These are phyloP conservation scores for Pterocarpus macrocarpus DNA, from an alignment of 306 rosid genomes.

Conservation along the genomic window DNA sequence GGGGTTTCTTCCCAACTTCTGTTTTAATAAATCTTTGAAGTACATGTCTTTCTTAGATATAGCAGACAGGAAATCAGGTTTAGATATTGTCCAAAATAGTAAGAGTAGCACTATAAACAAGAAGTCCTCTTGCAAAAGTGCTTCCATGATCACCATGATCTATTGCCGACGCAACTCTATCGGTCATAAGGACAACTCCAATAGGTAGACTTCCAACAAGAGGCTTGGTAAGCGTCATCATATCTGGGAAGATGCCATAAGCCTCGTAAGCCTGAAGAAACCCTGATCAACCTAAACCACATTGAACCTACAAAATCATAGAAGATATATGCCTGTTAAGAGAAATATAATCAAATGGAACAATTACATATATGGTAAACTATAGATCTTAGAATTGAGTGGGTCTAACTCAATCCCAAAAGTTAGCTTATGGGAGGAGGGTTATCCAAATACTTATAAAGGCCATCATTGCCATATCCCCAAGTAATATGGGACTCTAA, in stretches of 20 bases:
- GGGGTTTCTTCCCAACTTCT: slow-evolving; percentile 70
- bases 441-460: too few species aligned
- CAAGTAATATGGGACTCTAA: too few species aligned
- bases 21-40: slow-evolving; percentile 69
- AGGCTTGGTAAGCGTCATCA: slow-evolving; percentile 97
- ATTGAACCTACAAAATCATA: slow-evolving; percentile 71
- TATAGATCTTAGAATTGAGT: too few species aligned
- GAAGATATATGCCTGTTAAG: not conserved
- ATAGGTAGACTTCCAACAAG: slow-evolving; percentile 95
- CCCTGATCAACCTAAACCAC: slow-evolving; percentile 93
- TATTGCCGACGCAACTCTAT: slow-evolving; percentile 76
- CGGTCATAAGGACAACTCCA: slow-evolving; percentile 74
- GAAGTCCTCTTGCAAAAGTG: slow-evolving; percentile 85
- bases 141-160: slow-evolving; percentile 91
- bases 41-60: slow-evolving; percentile 72
- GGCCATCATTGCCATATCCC: too few species aligned
- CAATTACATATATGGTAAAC: not conserved
- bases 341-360: slow-evolving; percentile 19
- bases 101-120: slow-evolving; percentile 75
- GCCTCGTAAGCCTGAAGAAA: slow-evolving; percentile 87
- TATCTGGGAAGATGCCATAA: slow-evolving; percentile 76
- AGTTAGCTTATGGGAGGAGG: too few species aligned
- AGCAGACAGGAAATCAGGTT: slow-evolving; percentile 65
- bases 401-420: too few species aligned
- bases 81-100: slow-evolving; percentile 77